Evolutionary conservation across 768 basidiomycete genomes (phyloP).

Genomic region (Mycena pura): DNA sequence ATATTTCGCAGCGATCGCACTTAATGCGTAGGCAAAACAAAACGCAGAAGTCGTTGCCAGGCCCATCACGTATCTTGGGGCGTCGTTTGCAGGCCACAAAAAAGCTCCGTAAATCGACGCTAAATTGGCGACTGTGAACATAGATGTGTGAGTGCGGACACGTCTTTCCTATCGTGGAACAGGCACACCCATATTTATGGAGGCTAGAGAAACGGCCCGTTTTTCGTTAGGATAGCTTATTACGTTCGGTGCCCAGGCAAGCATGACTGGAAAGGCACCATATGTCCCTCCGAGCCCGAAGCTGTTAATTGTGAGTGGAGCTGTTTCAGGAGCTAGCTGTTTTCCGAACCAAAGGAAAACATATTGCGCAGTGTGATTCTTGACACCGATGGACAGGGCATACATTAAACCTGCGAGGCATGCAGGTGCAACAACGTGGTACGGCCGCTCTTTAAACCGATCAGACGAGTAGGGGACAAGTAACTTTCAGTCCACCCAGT

Average conservation of each 20-base stretch:
- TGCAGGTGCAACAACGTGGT: conserved; percentile 17
- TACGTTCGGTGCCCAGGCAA: conserved; percentile 18
- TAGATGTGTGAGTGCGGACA: conserved; percentile 6
- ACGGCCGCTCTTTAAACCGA: conserved; percentile 18
- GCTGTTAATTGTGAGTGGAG: conserved; percentile 12
- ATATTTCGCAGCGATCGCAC: conserved; percentile 17
- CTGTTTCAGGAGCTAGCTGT: background rate
- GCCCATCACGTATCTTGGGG: conserved; percentile 21
- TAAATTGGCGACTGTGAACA: conserved; percentile 21
- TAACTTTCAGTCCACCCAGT: conserved; percentile 12
- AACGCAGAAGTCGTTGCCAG: conserved; percentile 20
- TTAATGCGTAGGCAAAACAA: conserved; percentile 18
- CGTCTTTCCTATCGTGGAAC: conserved; percentile 6
- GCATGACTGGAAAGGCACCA: conserved; percentile 19
- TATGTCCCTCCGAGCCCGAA: conserved; percentile 21
- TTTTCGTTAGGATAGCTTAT: conserved; percentile 22
- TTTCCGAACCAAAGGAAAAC: conserved; percentile 20
- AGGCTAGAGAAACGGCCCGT: conserved; percentile 18
- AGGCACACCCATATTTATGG: conserved; percentile 19
- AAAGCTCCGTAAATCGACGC: conserved; percentile 20
- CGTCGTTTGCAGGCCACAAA: conserved; percentile 17
- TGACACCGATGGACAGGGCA: conserved; percentile 20
- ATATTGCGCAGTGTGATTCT: conserved; percentile 21
- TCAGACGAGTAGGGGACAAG: conserved; percentile 19
- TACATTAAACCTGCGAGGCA: conserved; percentile 21